Percentiles rank a stretch among this genome's conserved stretches.
These are phyloP conservation scores for Melampsora larici-populina DNA, from an alignment of 1,284 basidiomycete species.

Conservation along the genomic window DNA sequence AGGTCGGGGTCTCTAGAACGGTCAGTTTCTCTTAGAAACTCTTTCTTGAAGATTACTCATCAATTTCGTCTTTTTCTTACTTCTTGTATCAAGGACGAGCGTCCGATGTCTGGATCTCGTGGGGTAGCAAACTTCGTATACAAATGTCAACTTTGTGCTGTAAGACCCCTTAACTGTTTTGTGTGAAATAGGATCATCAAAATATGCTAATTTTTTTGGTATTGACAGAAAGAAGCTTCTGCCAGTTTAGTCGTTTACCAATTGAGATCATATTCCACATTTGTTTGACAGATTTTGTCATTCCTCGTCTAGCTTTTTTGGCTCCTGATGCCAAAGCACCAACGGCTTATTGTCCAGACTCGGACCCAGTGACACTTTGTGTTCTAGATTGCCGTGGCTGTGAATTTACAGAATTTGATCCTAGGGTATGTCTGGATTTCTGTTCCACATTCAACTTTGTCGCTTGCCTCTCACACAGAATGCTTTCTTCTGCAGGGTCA, in stretches of 20 bases:
- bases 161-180: not conserved
- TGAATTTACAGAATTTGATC: slow-evolving; percentile 40
- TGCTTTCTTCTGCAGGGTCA: slow-evolving; percentile 5
- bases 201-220: not conserved
- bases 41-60: not conserved
- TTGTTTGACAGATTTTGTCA: not conserved
- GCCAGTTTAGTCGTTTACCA: not conserved
- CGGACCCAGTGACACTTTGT: slow-evolving; percentile 8
- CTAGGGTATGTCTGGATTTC: slow-evolving; percentile 10
- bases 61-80: not conserved
- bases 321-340: not conserved
- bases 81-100: slow-evolving; percentile 16
- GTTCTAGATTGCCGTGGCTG: slow-evolving; percentile 37
- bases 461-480: not conserved
- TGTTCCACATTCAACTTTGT: not conserved
- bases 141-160: slow-evolving; percentile 35
- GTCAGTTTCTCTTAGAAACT: not conserved
- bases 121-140: slow-evolving; percentile 36
- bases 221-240: slow-evolving; percentile 30
- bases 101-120: slow-evolving; percentile 25
- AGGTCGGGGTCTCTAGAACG: not conserved
- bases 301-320: slow-evolving; percentile 8
- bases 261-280: not conserved
- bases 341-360: slow-evolving; percentile 14
- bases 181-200: not conserved